Base-by-base conservation (phyloP, 331 rosid genomes). In the Cydonia oblonga region DNA sequence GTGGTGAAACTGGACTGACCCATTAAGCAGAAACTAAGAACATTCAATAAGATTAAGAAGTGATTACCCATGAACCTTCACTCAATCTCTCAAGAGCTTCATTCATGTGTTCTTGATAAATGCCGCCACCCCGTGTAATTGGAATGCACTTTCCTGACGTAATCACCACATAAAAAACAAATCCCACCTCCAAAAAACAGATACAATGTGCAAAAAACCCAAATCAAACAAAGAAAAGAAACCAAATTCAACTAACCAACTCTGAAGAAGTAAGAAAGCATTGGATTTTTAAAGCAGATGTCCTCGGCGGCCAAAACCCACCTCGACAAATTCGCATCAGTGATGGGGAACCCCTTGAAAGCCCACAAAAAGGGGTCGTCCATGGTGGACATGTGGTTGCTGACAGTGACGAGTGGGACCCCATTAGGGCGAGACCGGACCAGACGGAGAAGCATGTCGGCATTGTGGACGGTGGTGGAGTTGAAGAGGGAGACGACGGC, bases 361-460 rank as follows among this genome's bases (percentile, higher is more conserved):
- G 89, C 97, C 98, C 98, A 93, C 85, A 93, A 73, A 6, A 80
- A 42, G 0, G 96, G 98, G 85, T 93, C 98, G 68, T 93, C 98
- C 79, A 93, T 80, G 86, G 96, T 91, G 76, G 98, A 93, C 96
- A 91, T 89, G 80, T 93, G 98, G 66, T 93, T 93, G 93, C 97
- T 87, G 3, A 91, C 89, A 33, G 97, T 93, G 67, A 93, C 77
- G 68, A 93, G 92, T n/a, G 97, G 96, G 2, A 89, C 85, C 24
- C 91, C 87, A 1, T 75, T 75, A 72, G 97, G 88, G 65, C 97
- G 87, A 63, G 87, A 81, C 12, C 82, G 89, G 38, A 93, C 88
- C 6, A 85, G 86, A 59, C 78, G 87, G 60, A 93, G 58, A 64
- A 91, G 97, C 4, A 87, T 83, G 64, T 88, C 85, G 72, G 92